These are phyloP conservation scores for Trichopus zeylanicus DNA, from an alignment of 116 monocot species.

Conservation along the genomic window DNA sequence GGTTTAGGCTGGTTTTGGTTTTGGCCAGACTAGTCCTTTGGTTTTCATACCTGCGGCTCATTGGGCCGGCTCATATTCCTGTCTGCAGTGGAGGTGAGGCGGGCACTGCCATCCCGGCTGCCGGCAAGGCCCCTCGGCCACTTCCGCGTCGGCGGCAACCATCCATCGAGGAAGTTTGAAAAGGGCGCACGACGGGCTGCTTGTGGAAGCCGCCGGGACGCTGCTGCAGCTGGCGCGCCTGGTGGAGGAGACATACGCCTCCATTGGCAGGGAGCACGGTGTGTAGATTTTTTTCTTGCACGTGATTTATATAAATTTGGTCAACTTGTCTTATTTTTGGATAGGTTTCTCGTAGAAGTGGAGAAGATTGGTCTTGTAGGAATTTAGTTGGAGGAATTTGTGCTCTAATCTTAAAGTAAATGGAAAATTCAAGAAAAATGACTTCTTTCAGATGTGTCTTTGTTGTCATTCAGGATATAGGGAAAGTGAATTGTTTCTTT, in stretches of 20 bases:
- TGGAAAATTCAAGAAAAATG: no score
- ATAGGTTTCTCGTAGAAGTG: neutral
- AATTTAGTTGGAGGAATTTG: neutral
- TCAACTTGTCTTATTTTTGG: neutral
- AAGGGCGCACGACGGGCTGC: constrained; percentile 65
- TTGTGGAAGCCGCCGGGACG: constrained; percentile 92
- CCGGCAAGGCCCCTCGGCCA: constrained; percentile 13
- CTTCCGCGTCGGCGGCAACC: neutral
- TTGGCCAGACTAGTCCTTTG: no score
- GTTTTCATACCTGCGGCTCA: neutral
- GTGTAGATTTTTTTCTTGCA: neutral
- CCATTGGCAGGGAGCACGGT: constrained; percentile 78
- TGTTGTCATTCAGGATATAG: neutral
- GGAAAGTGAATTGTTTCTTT: neutral
- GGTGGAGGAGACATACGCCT: constrained; percentile 77
- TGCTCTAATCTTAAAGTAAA: no score
- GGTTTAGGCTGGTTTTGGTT: no score
- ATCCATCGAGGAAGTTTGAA: constrained; percentile 3
- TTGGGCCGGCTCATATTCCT: neutral
- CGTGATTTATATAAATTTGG: neutral
- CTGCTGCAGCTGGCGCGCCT: constrained; percentile 71
- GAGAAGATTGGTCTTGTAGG: neutral
- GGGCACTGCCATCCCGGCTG: constrained; percentile 7
- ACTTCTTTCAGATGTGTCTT: neutral
- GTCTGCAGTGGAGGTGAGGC: constrained; percentile 14